These are phyloP conservation scores for Syzygium oleosum DNA, from an alignment of 345 rosid genomes.

Conservation along the genomic window DNA sequence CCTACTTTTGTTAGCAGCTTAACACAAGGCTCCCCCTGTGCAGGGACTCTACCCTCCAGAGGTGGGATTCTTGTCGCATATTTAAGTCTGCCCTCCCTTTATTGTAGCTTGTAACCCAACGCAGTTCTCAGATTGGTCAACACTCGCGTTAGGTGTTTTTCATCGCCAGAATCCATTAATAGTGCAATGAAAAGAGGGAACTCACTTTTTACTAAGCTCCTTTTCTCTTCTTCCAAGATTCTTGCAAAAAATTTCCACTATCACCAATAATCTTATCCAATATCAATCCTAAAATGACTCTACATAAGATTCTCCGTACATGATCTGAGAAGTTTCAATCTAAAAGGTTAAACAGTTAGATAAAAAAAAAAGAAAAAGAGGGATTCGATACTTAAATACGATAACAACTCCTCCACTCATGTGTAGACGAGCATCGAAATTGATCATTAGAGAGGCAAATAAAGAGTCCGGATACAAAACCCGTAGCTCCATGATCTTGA, in stretches of 20 bases:
- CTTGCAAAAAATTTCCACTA: background rate
- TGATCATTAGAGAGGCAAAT: background rate
- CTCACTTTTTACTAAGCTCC: background rate
- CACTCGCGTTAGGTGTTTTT: background rate
- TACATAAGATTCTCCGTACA: background rate
- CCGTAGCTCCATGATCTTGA: background rate
- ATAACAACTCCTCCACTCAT: background rate
- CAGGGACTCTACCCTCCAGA: background rate
- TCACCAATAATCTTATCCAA: background rate
- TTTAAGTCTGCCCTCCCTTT: too few relatives aligned
- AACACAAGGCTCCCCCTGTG: background rate
- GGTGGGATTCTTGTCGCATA: background rate
- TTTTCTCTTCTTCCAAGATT: background rate
- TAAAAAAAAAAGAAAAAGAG: background rate
- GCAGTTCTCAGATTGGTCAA: background rate
- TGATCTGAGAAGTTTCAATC: background rate
- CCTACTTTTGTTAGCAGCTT: background rate
- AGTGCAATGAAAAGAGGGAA: background rate
- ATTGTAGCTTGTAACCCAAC: background rate
- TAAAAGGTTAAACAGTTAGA: background rate
- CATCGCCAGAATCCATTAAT: background rate
- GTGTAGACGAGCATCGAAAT: background rate
- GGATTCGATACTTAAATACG: background rate
- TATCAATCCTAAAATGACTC: background rate
- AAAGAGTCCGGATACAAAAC: background rate